Evolutionary conservation across 345 rosid genomes (phyloP).

Genomic region (Cardiospermum halicacabum): DNA sequence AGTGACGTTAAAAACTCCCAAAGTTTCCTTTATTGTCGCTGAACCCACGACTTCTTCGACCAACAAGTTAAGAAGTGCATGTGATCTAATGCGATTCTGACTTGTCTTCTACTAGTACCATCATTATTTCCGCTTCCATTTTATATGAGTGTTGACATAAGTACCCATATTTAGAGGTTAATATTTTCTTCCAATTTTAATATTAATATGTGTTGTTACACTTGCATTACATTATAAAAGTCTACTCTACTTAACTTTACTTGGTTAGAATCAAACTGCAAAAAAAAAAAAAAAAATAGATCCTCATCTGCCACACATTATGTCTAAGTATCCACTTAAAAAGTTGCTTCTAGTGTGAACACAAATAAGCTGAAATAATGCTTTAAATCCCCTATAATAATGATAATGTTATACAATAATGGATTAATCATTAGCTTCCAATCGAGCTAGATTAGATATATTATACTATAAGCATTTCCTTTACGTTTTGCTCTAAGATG

Average conservation of each 20-base stretch:
- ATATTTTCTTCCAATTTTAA: background rate
- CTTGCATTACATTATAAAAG: too few relatives aligned
- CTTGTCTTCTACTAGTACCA: background rate
- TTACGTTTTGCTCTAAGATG: background rate
- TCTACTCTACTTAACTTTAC: too few relatives aligned
- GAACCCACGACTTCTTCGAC: background rate
- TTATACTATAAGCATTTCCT: background rate
- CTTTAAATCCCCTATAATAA: too few relatives aligned
- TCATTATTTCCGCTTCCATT: conserved; percentile 10
- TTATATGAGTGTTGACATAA: conserved; percentile 15
- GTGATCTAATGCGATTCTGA: background rate
- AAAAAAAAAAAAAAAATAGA: too few relatives aligned
- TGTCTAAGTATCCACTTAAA: too few relatives aligned
- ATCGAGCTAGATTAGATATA: too few relatives aligned
- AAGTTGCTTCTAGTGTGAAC: background rate
- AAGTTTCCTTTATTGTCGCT: background rate
- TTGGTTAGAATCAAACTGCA: too few relatives aligned
- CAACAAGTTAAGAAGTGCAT: too few relatives aligned
- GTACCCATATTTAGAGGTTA: conserved; percentile 24
- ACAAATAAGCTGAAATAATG: too few relatives aligned
- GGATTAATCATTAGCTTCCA: background rate
- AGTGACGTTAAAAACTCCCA: background rate
- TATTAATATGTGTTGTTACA: too few relatives aligned
- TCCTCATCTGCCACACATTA: too few relatives aligned
- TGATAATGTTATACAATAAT: too few relatives aligned